Evolutionary conservation across 2,329 filamentous ascomycete species (phyloP).

Genomic region (Trichoderma brevicompactum): DNA sequence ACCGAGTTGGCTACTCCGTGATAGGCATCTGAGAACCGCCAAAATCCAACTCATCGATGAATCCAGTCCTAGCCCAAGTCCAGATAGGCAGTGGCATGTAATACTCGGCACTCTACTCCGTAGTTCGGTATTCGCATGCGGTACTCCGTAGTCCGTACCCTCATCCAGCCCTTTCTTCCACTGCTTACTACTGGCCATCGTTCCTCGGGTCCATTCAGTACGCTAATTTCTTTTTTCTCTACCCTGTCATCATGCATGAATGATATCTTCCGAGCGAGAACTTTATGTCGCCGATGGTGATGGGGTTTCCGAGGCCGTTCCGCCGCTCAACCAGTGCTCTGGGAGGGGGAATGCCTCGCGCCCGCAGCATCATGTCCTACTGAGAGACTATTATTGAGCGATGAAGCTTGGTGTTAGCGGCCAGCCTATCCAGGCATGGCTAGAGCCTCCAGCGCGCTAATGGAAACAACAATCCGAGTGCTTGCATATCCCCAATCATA

Average conservation of each 20-base stretch:
- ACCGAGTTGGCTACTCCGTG: background rate
- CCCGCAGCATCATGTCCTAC: background rate
- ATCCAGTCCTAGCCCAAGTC: background rate
- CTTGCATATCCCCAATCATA: conserved; percentile 5
- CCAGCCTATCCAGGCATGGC: background rate
- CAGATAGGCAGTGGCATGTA: background rate
- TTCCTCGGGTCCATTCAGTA: too few species aligned
- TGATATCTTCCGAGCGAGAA: background rate
- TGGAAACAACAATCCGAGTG: background rate
- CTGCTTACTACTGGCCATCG: background rate
- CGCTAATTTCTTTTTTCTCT: background rate
- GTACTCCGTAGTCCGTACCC: background rate
- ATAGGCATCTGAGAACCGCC: background rate
- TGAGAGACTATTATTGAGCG: background rate
- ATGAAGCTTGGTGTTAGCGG: conserved; percentile 4
- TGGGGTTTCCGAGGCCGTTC: background rate
- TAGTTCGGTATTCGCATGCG: background rate
- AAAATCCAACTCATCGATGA: background rate
- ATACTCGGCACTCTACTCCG: conserved; percentile 7
- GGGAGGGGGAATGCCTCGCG: background rate
- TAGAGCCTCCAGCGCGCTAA: conserved; percentile 6
- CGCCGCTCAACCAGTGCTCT: background rate
- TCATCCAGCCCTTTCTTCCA: background rate
- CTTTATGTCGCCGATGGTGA: background rate
- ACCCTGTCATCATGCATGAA: conserved; percentile 9